phyloP scores from a whole-genome alignment of 2,329 filamentous ascomycete genomes.

The Stagonosporopsis cucurbitacearum region DNA sequence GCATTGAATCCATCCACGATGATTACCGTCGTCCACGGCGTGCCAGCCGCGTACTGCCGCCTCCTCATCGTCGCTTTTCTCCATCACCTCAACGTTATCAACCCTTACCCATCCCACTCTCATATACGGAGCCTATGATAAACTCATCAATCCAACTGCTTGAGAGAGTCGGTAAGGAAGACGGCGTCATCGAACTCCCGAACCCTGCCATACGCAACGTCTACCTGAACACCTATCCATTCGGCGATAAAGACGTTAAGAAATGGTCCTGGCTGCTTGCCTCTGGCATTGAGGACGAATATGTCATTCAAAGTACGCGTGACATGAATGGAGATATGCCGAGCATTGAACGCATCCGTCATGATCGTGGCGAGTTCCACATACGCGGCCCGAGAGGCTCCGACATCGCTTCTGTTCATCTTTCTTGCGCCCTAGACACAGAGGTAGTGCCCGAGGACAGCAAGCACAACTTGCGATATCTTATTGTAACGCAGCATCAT shows the following conservation, averaged over 20 bases:
- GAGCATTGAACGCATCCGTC: conserved; percentile 2
- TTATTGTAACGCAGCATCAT: conserved; percentile 29
- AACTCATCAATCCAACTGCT: conserved; percentile 26
- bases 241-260: conserved; percentile 32
- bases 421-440: conserved; percentile 31
- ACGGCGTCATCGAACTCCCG: conserved; percentile 29
- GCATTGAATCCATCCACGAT: conserved; percentile 16
- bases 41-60: conserved; percentile 11
- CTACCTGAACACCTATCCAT: conserved; percentile 35
- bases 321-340: conserved; percentile 8
- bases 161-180: conserved; percentile 21
- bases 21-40: conserved; percentile 14
- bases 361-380: conserved; percentile 15
- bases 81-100: conserved; percentile 11
- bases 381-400: conserved; percentile 11
- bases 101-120: background rate
- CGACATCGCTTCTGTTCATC: conserved; percentile 26
- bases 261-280: conserved; percentile 33
- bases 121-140: conserved; percentile 3
- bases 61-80: conserved; percentile 12
- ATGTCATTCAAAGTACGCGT: conserved; percentile 6
- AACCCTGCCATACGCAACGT: conserved; percentile 22
- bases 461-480: conserved; percentile 19
- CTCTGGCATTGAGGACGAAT: conserved; percentile 25
- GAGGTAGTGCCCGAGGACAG: conserved; percentile 25